Evolutionary conservation across 73 alveolate species (phyloP).

Genomic region (Diophrys appendiculata): DNA sequence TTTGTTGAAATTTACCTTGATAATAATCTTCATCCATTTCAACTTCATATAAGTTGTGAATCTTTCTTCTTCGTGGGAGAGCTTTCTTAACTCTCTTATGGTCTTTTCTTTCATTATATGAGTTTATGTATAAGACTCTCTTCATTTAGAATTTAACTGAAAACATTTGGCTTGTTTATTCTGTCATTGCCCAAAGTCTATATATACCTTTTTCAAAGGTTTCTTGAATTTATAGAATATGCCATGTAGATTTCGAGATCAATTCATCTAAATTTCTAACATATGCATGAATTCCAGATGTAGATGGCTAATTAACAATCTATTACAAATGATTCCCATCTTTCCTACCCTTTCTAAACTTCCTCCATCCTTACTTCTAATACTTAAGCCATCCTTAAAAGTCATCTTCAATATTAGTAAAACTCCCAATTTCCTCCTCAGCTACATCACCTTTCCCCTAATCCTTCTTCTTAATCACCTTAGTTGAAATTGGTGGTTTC

Average conservation of each 20-base stretch:
- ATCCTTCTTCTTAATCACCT: constrained; percentile 39
- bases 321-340: constrained; percentile 41
- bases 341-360: constrained; percentile 67
- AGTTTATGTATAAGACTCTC: constrained; percentile 65
- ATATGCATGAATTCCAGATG: constrained; percentile 40
- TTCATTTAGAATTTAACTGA: constrained; percentile 55
- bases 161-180: constrained; percentile 47
- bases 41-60: constrained; percentile 76
- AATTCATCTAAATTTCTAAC: constrained; percentile 65
- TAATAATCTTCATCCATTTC: constrained; percentile 22
- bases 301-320: constrained; percentile 15
- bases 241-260: constrained; percentile 62
- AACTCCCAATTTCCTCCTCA: constrained; percentile 58
- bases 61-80: constrained; percentile 90
- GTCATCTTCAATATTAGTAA: constrained; percentile 71
- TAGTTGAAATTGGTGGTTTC: background rate
- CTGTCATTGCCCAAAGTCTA: constrained; percentile 54
- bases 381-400: constrained; percentile 82
- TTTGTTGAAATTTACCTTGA: constrained; percentile 64
- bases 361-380: constrained; percentile 88
- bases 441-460: constrained; percentile 49
- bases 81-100: constrained; percentile 72
- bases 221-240: constrained; percentile 55
- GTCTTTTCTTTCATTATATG: constrained; percentile 38
- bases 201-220: constrained; percentile 58